Base-by-base conservation (phyloP, 2,329 filamentous ascomycete genomes). In the Blastomyces gilchristii region DNA sequence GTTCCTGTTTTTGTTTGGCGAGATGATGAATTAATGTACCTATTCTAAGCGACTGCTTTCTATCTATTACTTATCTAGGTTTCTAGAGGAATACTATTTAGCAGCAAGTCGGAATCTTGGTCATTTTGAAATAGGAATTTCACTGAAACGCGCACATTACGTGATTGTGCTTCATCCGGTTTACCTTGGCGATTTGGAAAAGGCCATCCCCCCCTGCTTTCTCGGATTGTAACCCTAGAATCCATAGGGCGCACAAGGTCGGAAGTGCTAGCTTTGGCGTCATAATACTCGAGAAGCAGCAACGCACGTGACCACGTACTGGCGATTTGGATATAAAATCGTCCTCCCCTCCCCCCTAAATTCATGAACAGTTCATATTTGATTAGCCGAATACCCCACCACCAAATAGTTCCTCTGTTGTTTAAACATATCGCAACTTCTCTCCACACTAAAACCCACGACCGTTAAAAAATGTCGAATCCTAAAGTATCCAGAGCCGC, bases 401-500 rank as follows among this genome's bases (percentile, higher is more conserved):
- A 31, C 34, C 5, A 22, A 53, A 54, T n/a, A 34, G n/a, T 54
- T 37, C 50, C 52, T 54, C 52, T 37, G 16, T n/a, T 54, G 11
- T 50, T 50, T 2, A 50, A 28, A 16, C 3, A 28, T 14, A 50
- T 28, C 11, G 16, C 9, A 50, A 34, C 37, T 22, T 58, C 41
- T 5, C n/a, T 39, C 12, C 6, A 58, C 45, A 45, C 34, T n/a
- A 28, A 16, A 41, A 45, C 22, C 37, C n/a, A 14, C 22, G 16
- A 31, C 16, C 18, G 7, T 34, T 34, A 25, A 43, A 62, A 62
- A 49, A 58, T 62, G 54, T 14, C 61, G 28, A 58, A 18, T 28
- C 22, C 41, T 28, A 25, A 62, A n/a, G 18, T 25, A 8, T 47
- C 53, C 11, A 43, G 41, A 28, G 65, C 69, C 16, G 63, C 68